Evolutionary conservation across 306 rosid species (phyloP).

Genomic region (Aeschynomene evenia): DNA sequence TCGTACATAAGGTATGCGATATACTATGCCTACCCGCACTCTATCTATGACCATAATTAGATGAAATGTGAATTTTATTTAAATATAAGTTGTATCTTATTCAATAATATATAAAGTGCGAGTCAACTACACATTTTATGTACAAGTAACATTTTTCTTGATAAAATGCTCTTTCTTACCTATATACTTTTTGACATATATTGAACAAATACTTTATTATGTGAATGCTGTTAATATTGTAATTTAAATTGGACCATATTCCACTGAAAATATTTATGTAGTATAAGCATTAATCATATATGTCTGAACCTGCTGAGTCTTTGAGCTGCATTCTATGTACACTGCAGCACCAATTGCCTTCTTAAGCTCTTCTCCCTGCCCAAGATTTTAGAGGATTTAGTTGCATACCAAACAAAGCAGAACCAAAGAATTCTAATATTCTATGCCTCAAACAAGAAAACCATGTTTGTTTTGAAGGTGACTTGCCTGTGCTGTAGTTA

Average conservation of each 20-base stretch:
- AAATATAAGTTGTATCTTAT: too few species aligned
- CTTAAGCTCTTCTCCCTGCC: slow-evolving; percentile 92
- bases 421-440: background rate
- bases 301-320: slow-evolving; percentile 79
- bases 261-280: background rate
- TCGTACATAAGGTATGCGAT: too few species aligned
- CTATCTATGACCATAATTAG: too few species aligned
- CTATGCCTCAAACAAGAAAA: background rate
- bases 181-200: too few species aligned
- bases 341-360: slow-evolving; percentile 88
- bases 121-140: too few species aligned
- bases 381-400: slow-evolving; percentile 24
- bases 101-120: too few species aligned
- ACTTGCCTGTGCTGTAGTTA: slow-evolving; percentile 62
- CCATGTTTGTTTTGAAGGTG: background rate
- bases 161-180: too few species aligned
- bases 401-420: background rate
- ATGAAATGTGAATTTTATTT: too few species aligned
- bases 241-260: background rate
- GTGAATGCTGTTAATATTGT: background rate
- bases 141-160: too few species aligned
- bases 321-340: slow-evolving; percentile 93
- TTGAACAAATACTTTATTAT: background rate
- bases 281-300: background rate
- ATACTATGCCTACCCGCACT: too few species aligned